Base-by-base conservation (phyloP, 23 red algal species). In the Gracilaria caudata region DNA sequence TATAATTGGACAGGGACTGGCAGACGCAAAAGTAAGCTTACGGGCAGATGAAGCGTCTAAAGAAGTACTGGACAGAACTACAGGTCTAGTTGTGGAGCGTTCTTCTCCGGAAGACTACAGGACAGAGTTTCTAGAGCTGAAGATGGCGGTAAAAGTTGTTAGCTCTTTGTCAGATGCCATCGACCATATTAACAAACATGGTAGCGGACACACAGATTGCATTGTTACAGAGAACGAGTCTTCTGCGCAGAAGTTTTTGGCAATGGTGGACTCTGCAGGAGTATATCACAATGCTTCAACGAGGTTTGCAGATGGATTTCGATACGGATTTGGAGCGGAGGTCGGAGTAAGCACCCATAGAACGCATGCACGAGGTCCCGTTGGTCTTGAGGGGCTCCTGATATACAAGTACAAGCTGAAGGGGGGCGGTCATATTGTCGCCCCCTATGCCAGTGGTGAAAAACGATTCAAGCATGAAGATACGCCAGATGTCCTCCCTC, bases 261-360 rank as follows among this genome's bases (percentile, higher is more conserved):
- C 83, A 59, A 79, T 64, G 41, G 94, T 99, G 20, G 97, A 99
- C 70, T 95, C 97, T 45, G 97, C 97, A 0, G 92, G 92, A 32
- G 97, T 99, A 21, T 99, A 94, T 64, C 97, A 99, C 76, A 99
- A 95, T 86, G 92, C 88, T 9, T 95, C 93, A 26, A 99, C 97
- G 7, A 77, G 97, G 12, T 99, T 99, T 91, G 97, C 97, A 16
- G 97, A 99, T 83, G 97, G 97, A 35, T 99, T 95, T 86, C 93
- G 97, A 65, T 92, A 93, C 78, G 97, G 97, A 47, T 99, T 99
- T 55, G 97, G 97, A 40, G 93, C 92, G 33, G 97, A 99, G 77
- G 97, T 99, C 35, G 97, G 97, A n/a, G 93, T 99, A 21, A 90
- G n/a, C n/a, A n/a, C n/a, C 20, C 93, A 94, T 55, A 86, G 94